phyloP scores from a whole-genome alignment of 192 early-diverging fungal genomes.

The Coemansia sp. region DNA sequence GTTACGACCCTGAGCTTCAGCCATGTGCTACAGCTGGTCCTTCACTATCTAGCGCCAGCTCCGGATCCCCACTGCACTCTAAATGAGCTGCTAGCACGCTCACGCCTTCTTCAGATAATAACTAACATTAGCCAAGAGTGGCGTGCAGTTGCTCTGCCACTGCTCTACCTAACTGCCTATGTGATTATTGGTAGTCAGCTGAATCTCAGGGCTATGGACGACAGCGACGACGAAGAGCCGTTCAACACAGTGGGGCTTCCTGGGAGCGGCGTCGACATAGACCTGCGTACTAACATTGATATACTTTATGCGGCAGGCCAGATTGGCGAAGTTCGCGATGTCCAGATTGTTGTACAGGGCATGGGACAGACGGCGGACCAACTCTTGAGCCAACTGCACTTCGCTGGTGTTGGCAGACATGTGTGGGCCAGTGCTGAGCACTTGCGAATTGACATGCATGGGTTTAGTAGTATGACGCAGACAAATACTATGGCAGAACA shows the following conservation, averaged over 20 bases:
- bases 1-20: not conserved
- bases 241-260: too few relatives aligned
- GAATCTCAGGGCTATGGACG: not conserved
- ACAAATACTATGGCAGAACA: not conserved
- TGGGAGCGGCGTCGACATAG: not conserved
- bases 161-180: not conserved
- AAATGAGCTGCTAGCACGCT: not conserved
- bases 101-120: not conserved
- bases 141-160: slow-evolving; percentile 1
- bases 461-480: not conserved
- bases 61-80: not conserved
- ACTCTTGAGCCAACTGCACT: not conserved
- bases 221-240: not conserved
- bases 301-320: not conserved
- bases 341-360: not conserved
- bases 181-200: not conserved
- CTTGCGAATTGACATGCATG: not conserved
- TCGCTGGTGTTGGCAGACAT: not conserved
- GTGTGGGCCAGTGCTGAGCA: not conserved
- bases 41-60: not conserved
- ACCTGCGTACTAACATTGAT: not conserved
- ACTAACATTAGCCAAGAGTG: slow-evolving; percentile 6
- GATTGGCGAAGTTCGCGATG: not conserved
- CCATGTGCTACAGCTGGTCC: not conserved
- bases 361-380: not conserved